Conservation (phyloP, 139 green algal species). For the Desmodesmus armatus region DNA sequence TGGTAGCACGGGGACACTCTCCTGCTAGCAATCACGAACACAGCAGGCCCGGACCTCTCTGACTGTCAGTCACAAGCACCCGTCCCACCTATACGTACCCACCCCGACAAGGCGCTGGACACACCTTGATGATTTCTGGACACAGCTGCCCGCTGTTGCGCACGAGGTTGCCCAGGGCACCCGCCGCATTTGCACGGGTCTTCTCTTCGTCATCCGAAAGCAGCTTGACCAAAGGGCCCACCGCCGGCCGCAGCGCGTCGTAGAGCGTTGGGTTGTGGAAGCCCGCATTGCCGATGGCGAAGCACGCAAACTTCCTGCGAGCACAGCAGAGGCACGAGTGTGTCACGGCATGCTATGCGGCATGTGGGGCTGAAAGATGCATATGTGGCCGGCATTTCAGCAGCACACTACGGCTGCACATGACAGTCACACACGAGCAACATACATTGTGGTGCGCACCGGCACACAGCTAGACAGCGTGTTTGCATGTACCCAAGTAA, state of each 20-base stretch:
- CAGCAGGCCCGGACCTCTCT: too few species aligned
- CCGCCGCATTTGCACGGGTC: slow-evolving; percentile 93
- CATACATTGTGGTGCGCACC: too few species aligned
- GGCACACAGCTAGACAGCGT: too few species aligned
- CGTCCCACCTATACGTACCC: neutral
- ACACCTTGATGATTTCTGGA: slow-evolving; percentile 73
- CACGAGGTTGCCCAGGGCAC: slow-evolving; percentile 96
- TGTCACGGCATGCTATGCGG: neutral
- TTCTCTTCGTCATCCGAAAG: slow-evolving; percentile 80
- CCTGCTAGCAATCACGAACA: too few species aligned
- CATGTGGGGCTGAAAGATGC: too few species aligned
- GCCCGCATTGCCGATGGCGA: slow-evolving; percentile 93
- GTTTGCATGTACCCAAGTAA: too few species aligned
- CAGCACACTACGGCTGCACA: too few species aligned
- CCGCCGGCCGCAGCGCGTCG: slow-evolving; percentile 71
- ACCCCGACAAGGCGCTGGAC: too few species aligned
- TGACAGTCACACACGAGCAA: too few species aligned
- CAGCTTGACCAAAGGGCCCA: slow-evolving; percentile 83
- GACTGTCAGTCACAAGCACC: too few species aligned
- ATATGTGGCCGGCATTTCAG: too few species aligned
- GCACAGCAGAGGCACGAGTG: neutral
- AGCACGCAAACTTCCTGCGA: slow-evolving; percentile 97
- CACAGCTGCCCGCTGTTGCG: slow-evolving; percentile 86
- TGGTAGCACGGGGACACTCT: too few species aligned
- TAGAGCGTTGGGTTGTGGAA: slow-evolving; percentile 95